Evolutionary conservation across 1,284 basidiomycete species (phyloP).

Genomic region (Apiotrichum porosum): DNA sequence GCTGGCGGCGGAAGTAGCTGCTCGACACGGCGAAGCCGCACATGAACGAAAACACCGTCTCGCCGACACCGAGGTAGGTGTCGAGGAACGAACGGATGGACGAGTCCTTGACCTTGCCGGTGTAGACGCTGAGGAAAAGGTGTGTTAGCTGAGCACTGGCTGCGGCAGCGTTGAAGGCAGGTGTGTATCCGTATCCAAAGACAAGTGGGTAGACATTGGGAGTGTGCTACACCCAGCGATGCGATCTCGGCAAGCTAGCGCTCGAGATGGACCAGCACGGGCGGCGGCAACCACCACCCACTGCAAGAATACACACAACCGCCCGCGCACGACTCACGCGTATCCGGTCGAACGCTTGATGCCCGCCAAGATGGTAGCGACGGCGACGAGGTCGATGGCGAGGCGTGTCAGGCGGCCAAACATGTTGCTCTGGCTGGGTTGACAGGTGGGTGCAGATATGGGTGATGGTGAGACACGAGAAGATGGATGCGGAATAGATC

Average conservation of each 20-base stretch:
- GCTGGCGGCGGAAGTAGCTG: constrained; percentile 55
- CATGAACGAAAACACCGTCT: constrained; percentile 78
- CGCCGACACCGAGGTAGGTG: constrained; percentile 78
- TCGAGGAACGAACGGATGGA: constrained; percentile 70
- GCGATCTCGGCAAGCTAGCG: too few species aligned
- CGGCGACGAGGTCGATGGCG: constrained; percentile 72
- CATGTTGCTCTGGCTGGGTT: constrained; percentile 53
- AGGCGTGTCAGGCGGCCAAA: constrained; percentile 78
- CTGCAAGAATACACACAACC: too few species aligned
- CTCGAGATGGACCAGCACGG: too few species aligned
- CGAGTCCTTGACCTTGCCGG: constrained; percentile 67
- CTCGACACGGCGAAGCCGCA: constrained; percentile 78
- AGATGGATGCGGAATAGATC: neutral
- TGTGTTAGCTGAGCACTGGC: neutral
- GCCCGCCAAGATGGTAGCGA: constrained; percentile 90
- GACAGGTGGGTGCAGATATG: neutral
- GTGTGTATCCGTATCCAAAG: neutral
- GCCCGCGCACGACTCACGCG: constrained; percentile 70
- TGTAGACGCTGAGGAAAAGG: constrained; percentile 54
- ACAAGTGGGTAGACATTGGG: too few species aligned
- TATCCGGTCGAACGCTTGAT: constrained; percentile 85
- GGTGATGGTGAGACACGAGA: neutral
- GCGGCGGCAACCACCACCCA: too few species aligned
- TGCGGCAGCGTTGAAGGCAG: neutral
- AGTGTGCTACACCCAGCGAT: too few species aligned